Conservation (phyloP, 305 asterid genomes). For the Vinca major region DNA sequence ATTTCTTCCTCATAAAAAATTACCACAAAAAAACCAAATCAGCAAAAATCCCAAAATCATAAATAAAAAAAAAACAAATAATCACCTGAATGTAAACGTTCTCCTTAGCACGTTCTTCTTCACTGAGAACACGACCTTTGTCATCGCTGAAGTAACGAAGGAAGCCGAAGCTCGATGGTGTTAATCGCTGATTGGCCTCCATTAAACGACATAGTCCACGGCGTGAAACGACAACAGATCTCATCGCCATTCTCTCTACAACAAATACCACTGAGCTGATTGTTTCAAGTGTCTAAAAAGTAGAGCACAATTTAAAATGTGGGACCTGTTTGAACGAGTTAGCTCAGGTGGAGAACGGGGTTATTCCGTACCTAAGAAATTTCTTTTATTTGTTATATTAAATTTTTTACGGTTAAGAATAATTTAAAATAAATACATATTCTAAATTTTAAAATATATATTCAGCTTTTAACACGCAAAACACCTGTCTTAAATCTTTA, state of each 20-base stretch:
- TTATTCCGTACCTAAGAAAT: too few species aligned
- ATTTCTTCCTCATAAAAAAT: conserved; percentile 21
- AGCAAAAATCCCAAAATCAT: background rate
- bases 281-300: too few species aligned
- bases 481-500: too few species aligned
- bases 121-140: conserved; percentile 57
- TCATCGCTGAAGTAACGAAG: conserved; percentile 48
- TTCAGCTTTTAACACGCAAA: too few species aligned
- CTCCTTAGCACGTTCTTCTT: conserved; percentile 85
- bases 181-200: conserved; percentile 34
- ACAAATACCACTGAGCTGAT: background rate
- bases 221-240: conserved; percentile 38
- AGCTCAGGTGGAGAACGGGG: too few species aligned
- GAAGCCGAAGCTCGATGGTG: conserved; percentile 21
- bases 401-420: too few species aligned
- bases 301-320: too few species aligned
- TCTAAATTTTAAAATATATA: too few species aligned
- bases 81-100: conserved; percentile 56
- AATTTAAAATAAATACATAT: too few species aligned
- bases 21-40: background rate
- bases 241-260: conserved; percentile 34
- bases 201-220: conserved; percentile 30
- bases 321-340: too few species aligned
- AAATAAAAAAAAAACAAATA: background rate
- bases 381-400: too few species aligned